phyloP scores from a whole-genome alignment of 768 basidiomycete species.

The Dioszegia hungarica region DNA sequence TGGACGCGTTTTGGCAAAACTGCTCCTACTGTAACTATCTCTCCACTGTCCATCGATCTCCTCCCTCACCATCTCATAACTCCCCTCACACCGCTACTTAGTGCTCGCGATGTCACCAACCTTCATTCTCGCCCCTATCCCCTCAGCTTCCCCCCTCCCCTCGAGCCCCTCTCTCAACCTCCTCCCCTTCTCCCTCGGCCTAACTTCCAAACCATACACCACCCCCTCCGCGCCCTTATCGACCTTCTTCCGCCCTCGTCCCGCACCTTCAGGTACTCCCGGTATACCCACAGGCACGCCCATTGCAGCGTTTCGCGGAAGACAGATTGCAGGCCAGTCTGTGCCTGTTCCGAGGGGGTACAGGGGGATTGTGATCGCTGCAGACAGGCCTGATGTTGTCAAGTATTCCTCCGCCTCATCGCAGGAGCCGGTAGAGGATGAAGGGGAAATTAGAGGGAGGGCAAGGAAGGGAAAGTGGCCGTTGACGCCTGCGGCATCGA shows the following conservation, averaged over 20 bases:
- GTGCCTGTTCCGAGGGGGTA: slow-evolving; percentile 30
- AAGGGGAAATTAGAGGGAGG: neutral
- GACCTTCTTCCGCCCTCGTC: slow-evolving; percentile 29
- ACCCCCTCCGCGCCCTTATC: slow-evolving; percentile 13
- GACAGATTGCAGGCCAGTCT: slow-evolving; percentile 30
- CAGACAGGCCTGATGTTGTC: slow-evolving; percentile 12
- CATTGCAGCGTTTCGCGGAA: slow-evolving; percentile 33
- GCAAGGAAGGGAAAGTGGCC: slow-evolving; percentile 8
- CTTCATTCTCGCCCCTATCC: slow-evolving; percentile 8
- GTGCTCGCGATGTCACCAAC: slow-evolving; percentile 10
- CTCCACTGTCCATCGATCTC: too few relatives aligned
- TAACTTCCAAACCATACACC: slow-evolving; percentile 15
- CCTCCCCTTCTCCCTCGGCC: slow-evolving; percentile 37
- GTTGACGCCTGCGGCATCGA: slow-evolving; percentile 20
- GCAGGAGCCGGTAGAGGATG: neutral
- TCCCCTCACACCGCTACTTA: too few relatives aligned
- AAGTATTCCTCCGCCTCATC: neutral
- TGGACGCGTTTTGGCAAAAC: too few relatives aligned
- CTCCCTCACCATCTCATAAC: too few relatives aligned
- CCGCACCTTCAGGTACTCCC: slow-evolving; percentile 12
- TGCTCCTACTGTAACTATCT: too few relatives aligned
- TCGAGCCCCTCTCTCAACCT: slow-evolving; percentile 21
- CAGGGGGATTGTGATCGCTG: slow-evolving; percentile 21
- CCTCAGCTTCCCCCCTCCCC: neutral
- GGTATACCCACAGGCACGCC: slow-evolving; percentile 17